Evolutionary conservation across 805 yeast genomes (phyloP), one percentile per base, ranked within the genome.

Genomic region (Ogataea saltuana): DNA sequence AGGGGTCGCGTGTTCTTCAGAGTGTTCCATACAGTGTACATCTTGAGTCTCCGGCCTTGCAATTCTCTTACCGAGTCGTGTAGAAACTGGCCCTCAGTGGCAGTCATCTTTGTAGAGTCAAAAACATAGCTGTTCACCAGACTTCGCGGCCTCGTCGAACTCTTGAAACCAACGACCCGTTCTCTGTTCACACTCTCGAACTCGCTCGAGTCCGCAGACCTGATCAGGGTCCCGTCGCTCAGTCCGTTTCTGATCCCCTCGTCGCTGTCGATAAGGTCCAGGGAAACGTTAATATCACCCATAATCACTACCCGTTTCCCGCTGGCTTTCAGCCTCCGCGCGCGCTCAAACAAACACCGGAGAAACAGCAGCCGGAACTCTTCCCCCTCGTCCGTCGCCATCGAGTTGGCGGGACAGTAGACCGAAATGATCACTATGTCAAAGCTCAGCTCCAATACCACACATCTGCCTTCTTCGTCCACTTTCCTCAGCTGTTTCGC

Each of bases 1-100:
- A 83, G 70, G 1, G 93, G 89, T 22, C 99, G 67, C 16, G 85
- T 75, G 53, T 85, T 85, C 39, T 78, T 76, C 52, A 81, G 64
- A 2, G 89, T 85, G 62, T 89, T 90, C 99, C 99, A 91, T 35
- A 90, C 93, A 0, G 97, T 89, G 59, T 85, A 93, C 77, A 89
- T 71, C 17, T 77, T 80, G 55, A 75, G 59, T 36, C 80, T 68
- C 12, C 83, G 64, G 1, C 84, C 81, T 48, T 82, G 83, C 2
- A 59, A 43, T 21, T 63, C 58, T 33, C 97, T 69, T 0, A 82
- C 75, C 0, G 83, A 68, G 58, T 86, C 95, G 42, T 72, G 60
- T 23, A 85, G 57, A 76, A 64, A 31, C 76, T 57, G 42, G 2
- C 56, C 58, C 7, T 59, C 25, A 6, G 6, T 10, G 25, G 10